Conservation (phyloP, 441 rosid genomes). For the Iberis amara region DNA sequence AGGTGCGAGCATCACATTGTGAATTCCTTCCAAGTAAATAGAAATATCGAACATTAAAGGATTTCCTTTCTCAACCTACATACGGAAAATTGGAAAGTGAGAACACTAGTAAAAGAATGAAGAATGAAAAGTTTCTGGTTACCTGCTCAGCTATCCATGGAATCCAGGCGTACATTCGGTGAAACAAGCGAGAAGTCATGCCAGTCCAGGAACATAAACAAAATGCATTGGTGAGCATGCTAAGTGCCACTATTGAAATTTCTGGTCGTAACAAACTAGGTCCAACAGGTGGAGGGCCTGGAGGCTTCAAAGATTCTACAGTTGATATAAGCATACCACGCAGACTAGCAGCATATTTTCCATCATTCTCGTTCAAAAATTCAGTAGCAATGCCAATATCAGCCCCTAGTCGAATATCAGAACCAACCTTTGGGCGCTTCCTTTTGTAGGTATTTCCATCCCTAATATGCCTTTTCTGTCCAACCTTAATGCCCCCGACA, state of each 20-base stretch:
- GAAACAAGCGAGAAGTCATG: constrained; percentile 54
- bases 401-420: constrained; percentile 34
- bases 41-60: constrained; percentile 46
- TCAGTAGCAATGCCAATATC: constrained; percentile 28
- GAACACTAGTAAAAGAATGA: constrained; percentile 23
- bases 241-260: constrained; percentile 68
- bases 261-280: constrained; percentile 47
- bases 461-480: constrained; percentile 56
- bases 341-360: constrained; percentile 52
- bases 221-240: constrained; percentile 77
- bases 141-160: constrained; percentile 90
- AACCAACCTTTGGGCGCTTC: constrained; percentile 72
- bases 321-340: constrained; percentile 48
- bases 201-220: constrained; percentile 49
- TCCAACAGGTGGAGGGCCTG: constrained; percentile 28
- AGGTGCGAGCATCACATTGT: constrained; percentile 54
- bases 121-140: constrained; percentile 20
- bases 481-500: constrained; percentile 39
- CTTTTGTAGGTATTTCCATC: constrained; percentile 36
- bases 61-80: constrained; percentile 57
- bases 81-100: constrained; percentile 12
- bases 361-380: constrained; percentile 41
- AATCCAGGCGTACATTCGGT: constrained; percentile 64
- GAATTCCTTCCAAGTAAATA: constrained; percentile 75
- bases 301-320: constrained; percentile 55